Evolutionary conservation across 2,329 filamentous ascomycete species (phyloP).

Genomic region (Gremmenia infestans): DNA sequence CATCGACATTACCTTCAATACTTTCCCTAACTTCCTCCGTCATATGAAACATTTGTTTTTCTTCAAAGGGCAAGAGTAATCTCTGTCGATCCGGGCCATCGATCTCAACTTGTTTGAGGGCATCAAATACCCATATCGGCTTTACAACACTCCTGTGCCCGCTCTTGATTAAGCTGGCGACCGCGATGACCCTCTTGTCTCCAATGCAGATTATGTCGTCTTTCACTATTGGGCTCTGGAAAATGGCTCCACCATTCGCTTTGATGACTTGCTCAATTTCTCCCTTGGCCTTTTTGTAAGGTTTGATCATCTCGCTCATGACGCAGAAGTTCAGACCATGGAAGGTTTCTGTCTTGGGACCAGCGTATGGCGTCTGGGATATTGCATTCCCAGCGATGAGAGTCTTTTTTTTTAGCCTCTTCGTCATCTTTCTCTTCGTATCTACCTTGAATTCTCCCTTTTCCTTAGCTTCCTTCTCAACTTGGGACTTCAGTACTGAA

Average conservation of each 20-base stretch:
- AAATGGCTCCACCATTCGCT: constrained; percentile 72
- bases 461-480: constrained; percentile 65
- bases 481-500: constrained; percentile 60
- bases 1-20: constrained; percentile 62
- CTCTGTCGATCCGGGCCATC: constrained; percentile 43
- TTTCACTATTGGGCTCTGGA: constrained; percentile 63
- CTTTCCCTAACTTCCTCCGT: constrained; percentile 49
- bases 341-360: constrained; percentile 62
- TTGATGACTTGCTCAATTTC: constrained; percentile 80
- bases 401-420: constrained; percentile 64
- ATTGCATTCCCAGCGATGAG: constrained; percentile 66
- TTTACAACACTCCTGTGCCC: constrained; percentile 68
- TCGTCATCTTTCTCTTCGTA: constrained; percentile 52
- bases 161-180: constrained; percentile 73
- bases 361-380: constrained; percentile 47
- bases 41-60: constrained; percentile 66
- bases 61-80: constrained; percentile 59
- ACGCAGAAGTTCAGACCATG: constrained; percentile 76
- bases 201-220: constrained; percentile 67
- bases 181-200: constrained; percentile 76
- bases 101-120: constrained; percentile 46
- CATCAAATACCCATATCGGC: constrained; percentile 77
- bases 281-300: constrained; percentile 68
- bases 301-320: constrained; percentile 67
- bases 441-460: constrained; percentile 71